phyloP scores from a whole-genome alignment of 1,139 yeast genomes.

The Debaryomyces udenii region DNA sequence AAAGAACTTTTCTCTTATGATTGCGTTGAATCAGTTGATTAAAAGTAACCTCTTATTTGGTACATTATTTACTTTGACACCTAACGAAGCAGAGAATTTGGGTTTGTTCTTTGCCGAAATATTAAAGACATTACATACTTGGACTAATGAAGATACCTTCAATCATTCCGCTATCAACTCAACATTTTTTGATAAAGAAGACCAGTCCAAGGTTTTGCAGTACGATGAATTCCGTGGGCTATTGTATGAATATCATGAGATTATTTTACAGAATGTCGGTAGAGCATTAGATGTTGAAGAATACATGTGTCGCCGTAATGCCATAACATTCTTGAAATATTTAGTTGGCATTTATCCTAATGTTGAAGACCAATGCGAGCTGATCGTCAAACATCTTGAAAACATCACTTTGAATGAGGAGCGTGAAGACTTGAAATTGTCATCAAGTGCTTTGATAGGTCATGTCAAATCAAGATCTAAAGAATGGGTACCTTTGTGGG shows the following conservation, averaged over 20 bases:
- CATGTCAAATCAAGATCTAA: conserved; percentile 63
- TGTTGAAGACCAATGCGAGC: conserved; percentile 68
- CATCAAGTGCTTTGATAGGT: conserved; percentile 78
- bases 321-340: conserved; percentile 76
- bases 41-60: conserved; percentile 54
- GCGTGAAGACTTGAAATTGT: conserved; percentile 80
- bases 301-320: conserved; percentile 81
- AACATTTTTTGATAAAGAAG: conserved; percentile 15
- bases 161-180: conserved; percentile 9
- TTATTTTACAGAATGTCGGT: conserved; percentile 49
- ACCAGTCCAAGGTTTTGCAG: conserved; percentile 15
- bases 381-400: conserved; percentile 51
- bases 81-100: conserved; percentile 78
- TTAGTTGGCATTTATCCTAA: conserved; percentile 67
- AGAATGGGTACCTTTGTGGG: conserved; percentile 61
- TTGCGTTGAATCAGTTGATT: conserved; percentile 54
- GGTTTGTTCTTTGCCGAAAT: conserved; percentile 73
- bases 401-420: conserved; percentile 54
- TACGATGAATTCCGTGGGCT: conserved; percentile 44
- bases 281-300: conserved; percentile 57
- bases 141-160: conserved; percentile 38
- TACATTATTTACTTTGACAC: conserved; percentile 70
- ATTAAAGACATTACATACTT: conserved; percentile 46
- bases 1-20: conserved; percentile 46
- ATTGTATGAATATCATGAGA: conserved; percentile 60